Base-by-base conservation (phyloP, 345 rosid species). In the Hirschfeldia incana region DNA sequence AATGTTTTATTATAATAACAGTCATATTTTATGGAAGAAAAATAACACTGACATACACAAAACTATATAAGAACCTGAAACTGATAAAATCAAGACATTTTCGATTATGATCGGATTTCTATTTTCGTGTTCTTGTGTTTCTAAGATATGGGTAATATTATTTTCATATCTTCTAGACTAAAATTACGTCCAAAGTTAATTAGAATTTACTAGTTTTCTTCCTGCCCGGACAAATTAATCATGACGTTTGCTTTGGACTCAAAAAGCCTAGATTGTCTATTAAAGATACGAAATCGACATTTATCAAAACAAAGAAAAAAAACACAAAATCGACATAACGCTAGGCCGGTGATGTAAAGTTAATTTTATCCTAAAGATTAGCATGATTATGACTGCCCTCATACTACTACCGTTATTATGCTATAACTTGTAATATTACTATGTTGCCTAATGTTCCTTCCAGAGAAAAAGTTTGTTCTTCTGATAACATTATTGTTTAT, bases 271-370 rank as follows among this genome's bases (percentile, higher is more conserved):
- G 0, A 39, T 39, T 12, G 2, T 39, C 46, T 39, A 39, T 39
- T 39, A 39, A 39, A 39, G 46, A 39, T 12, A 39, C 46, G 13
- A 39, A 39, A 39, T 39, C 46, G 0, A 39, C 46, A 39, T 39
- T 39, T 39, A 9, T 39, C 46, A 39, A 39, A 39, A 39, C 46
- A 39, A 39, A 39, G 10, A 12, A 39, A 39, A 39, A 39, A 39
- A 9, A 39, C 46, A 58, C 29, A 15, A 57, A 42, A 79, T 73
- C 73, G 17, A 73, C 46, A 73, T 67, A 79, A 66, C 39, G 17
- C 65, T 74, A 73, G 82, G 82, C 78, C 78, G 78, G 82, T 79
- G 74, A 79, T 79, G 59, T 11, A 68, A 61, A 60, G 70, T 51
- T 44, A 61, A 46, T 4, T 27, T 61, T 49, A 79, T 67, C 63